Evolutionary conservation across 495 filamentous ascomycete species (phyloP), one percentile per base, ranked within the genome.

Genomic region (Bombardia bombarda): DNA sequence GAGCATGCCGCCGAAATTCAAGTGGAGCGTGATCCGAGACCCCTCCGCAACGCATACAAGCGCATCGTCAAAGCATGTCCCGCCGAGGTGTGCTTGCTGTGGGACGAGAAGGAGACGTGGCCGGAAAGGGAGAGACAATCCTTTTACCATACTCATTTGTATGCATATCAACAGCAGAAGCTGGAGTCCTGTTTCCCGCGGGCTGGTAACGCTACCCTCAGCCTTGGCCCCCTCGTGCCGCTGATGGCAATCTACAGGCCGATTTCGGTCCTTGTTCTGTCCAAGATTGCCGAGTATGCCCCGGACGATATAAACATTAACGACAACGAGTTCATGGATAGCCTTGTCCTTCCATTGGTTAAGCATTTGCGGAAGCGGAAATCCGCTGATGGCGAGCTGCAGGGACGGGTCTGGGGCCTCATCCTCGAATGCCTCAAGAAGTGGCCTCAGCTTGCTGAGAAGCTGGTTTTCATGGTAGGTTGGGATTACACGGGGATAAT

Each of bases 61-160:
- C 36, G 19, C 9, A 43, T 60, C 13, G 28, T 55, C 13, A 47
- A 39, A 21, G 53, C 47, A 12, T 54, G 48, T 39, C 38, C 38
- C 1, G 14, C 32, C 4, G 33, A 55, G 8, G 21, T 48, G 4
- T 23, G 46, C 38, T 22, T 40, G 18, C 21, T 45, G 21, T 47
- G 38, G 37, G 23, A 40, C 7, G 23, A 19, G 5, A 19, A 45
- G 16, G 24, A 32, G 16, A n/a, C 7, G 8, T 19, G 14, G 18
- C 13, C n/a, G 17, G 12, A 7, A 16, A 14, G 7, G 7, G n/a
- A 34, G 14, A 34, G 17, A 16, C 32, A 34, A 34, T 14, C 7
- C n/a, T 34, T 34, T 7, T 14, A 16, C 32, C n/a, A 9, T 10
- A 10, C 17, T 21, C 30, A 20, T 25, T 24, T 32, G 10, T 24